Evolutionary conservation across 495 filamentous ascomycete genomes (phyloP), one percentile per base, ranked within the genome.

Genomic region (Sabuloglossum arenarium): DNA sequence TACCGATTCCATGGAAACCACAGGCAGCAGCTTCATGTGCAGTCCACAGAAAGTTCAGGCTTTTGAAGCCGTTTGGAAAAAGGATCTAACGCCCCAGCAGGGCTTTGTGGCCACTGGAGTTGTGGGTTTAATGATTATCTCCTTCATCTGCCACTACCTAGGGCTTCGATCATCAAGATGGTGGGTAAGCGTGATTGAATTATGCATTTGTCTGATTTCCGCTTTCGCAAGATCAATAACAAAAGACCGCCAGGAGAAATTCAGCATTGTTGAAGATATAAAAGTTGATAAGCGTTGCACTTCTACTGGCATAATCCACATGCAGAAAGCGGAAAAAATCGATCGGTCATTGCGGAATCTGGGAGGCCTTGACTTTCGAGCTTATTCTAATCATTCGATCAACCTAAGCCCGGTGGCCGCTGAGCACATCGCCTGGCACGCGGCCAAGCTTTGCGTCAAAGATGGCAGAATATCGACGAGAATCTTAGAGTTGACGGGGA

Each of bases 391-490:
- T 10, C 9, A 23, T 5, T 32, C 32, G 11, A 27, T 6, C 12
- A 5, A 27, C 1, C 11, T 28, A 9, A 32, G 14, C 19, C 53
- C 53, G 19, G 24, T 55, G 19, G 4, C 53, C 3, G 30, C 16
- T 21, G 53, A 55, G 19, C 53, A 24, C 6, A 55, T 55, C 24
- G 53, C 53, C 6, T 55, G 53, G 53, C 32, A 55, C 11, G 53
- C 32, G 24, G 53, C 32, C 1, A 34, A 43, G 31, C 27, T 39
- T 3, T 55, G 30, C 21, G n/a, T 19, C 28, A 11, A 42, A 32
- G 42, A 43, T 32, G 24, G 3, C 10, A 42, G 34, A 16, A 25
- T 24, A 16, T 28, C 31, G n/a, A 16, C 53, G 28, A 55, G 19
- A 9, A 16, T 55, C 6, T 5, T 55, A 9, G 53, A 42, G 45